phyloP scores from a whole-genome alignment of 2,329 filamentous ascomycete genomes.

The Chaetomium globosum region DNA sequence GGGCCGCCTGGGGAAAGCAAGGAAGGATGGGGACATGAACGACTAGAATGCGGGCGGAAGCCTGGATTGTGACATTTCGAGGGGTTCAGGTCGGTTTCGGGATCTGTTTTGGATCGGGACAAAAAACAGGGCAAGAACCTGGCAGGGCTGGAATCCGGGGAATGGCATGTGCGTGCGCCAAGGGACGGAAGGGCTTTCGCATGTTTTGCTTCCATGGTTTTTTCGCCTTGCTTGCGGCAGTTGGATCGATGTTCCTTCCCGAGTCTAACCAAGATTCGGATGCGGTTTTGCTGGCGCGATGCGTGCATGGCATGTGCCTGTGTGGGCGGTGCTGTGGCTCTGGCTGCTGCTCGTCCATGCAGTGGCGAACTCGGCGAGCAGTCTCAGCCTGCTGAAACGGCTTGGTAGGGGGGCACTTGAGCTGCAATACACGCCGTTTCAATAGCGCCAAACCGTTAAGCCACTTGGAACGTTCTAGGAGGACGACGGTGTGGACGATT shows the following conservation, averaged over 20 bases:
- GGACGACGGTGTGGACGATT: neutral
- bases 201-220: neutral
- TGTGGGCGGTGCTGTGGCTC: neutral
- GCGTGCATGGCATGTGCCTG: neutral
- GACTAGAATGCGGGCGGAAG: neutral
- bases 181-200: too few species aligned
- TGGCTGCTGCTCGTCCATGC: neutral
- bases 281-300: neutral
- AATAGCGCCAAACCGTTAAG: neutral
- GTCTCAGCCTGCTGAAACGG: neutral
- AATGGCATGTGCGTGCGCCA: neutral
- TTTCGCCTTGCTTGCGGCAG: neutral
- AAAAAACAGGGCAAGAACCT: neutral
- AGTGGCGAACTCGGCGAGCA: neutral
- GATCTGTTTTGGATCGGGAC: neutral
- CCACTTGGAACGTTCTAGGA: neutral
- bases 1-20: neutral
- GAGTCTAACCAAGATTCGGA: neutral
- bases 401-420: neutral
- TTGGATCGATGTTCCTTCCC: neutral
- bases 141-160: conserved; percentile 6
- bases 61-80: neutral
- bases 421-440: neutral
- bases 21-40: neutral
- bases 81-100: neutral